Base-by-base conservation (phyloP, 257 asterid species). In the Leptodermis oblonga region DNA sequence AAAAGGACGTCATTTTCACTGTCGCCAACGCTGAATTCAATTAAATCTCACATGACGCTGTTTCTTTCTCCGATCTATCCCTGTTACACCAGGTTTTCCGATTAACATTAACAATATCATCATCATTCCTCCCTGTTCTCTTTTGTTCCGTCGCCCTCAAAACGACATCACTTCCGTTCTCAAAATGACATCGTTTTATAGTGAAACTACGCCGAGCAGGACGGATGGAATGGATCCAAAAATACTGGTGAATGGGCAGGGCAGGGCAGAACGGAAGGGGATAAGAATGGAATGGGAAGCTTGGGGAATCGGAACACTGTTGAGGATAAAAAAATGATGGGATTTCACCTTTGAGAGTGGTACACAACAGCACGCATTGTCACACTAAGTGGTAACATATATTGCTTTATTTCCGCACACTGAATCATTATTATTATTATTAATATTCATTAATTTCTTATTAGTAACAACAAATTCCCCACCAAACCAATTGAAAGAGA, bases 341-440 rank as follows among this genome's bases (percentile, higher is more conserved):
- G n/a, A n/a, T n/a, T n/a, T n/a, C n/a, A n/a, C 72, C 48, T 43
- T 72, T 28, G 8, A 68, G 75, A 82, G 96, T 83, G 74, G 84
- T 86, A 85, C 91, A 88, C 91, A 86, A 68, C 89, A 83, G 86
- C 89, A 83, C 73, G 93, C 93, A 86, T 81, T 83, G 85, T 76
- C 79, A 34, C 62, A 56, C 63, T 76, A 74, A 75, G 83, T 86
- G 96, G 88, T 65, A 60, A 52, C 86, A 81, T 75, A 63, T n/a
- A n/a, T n/a, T n/a, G 65, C 63, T 83, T 77, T 72, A 59, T 41
- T 53, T 69, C 68, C 76, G 46, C 79, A 43, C 72, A 65, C 62
- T 73, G 36, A 78, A 76, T 68, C 69, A 76, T 70, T 69, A 11
- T 13, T n/a, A 52, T 52, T 30, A 52, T 52, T 52, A n/a, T n/a